These are phyloP conservation scores for Carnegiea gigantea DNA, from an alignment of 179 eudicot species.

Conservation along the genomic window DNA sequence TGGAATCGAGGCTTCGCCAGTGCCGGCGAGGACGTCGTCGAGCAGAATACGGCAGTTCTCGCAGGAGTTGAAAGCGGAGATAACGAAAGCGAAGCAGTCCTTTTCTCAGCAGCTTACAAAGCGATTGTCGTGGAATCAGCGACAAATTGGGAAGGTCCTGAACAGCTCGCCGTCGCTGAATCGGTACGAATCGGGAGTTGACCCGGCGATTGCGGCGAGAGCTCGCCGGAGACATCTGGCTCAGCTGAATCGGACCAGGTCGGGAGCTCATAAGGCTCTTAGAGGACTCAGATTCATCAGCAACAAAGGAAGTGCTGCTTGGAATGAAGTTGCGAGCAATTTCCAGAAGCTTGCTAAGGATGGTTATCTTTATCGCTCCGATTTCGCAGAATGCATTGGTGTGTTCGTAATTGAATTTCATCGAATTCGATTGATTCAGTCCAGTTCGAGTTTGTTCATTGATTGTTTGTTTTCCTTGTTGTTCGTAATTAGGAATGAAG, in stretches of 20 bases:
- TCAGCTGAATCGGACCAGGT: constrained; percentile 73
- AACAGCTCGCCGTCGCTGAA: constrained; percentile 39
- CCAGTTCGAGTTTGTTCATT: not conserved
- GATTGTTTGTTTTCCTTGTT: not conserved
- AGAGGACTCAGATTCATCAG: constrained; percentile 83
- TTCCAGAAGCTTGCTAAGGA: constrained; percentile 62
- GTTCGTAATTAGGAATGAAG: constrained; percentile 59
- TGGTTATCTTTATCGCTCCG: constrained; percentile 61
- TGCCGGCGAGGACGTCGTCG: constrained; percentile 63
- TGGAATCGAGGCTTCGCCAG: constrained; percentile 29
- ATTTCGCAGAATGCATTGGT: constrained; percentile 98
- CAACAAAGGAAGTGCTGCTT: constrained; percentile 43
- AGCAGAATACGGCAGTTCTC: constrained; percentile 61
- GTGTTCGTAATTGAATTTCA: not conserved
- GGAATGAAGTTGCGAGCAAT: constrained; percentile 67
- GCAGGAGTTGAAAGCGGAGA: constrained; percentile 68
- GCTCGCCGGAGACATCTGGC: constrained; percentile 66
- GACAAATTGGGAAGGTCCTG: constrained; percentile 41
- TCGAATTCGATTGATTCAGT: not conserved
- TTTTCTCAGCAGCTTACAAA: constrained; percentile 69
- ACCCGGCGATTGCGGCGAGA: constrained; percentile 66
- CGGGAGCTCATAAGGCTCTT: constrained; percentile 81
- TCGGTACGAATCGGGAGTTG: constrained; percentile 34
- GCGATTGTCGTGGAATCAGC: constrained; percentile 65
- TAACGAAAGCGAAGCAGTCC: constrained; percentile 56